Evolutionary conservation across 345 rosid species (phyloP).

Genomic region (Hypericum androsaemum): DNA sequence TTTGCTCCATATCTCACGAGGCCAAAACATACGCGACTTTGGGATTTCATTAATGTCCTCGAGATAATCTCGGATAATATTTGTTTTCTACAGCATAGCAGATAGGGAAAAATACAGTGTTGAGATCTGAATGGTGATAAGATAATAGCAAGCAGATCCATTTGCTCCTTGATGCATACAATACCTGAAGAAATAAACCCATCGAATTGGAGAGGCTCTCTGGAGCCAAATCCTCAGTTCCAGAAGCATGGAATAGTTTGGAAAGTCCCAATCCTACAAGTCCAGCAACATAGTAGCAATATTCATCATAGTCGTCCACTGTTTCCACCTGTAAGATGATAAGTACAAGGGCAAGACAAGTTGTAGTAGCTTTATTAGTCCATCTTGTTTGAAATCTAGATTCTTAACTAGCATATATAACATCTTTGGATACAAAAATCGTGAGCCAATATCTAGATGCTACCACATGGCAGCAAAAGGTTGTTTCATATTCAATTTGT

Average conservation of each 20-base stretch:
- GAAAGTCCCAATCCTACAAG: constrained; percentile 96
- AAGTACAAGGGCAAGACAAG: background rate
- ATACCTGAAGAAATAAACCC: constrained; percentile 98
- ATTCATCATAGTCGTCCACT: constrained; percentile 81
- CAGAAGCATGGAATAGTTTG: constrained; percentile 84
- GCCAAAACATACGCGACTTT: constrained; percentile 98
- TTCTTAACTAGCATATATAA: no score
- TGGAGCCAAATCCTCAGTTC: constrained; percentile 59
- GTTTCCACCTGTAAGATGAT: constrained; percentile 67
- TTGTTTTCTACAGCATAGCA: constrained; percentile 56
- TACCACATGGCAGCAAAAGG: no score
- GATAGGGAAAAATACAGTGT: constrained; percentile 17
- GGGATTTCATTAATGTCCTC: constrained; percentile 99
- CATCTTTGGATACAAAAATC: no score
- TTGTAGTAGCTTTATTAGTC: no score
- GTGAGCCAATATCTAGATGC: background rate
- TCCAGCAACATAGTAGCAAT: constrained; percentile 97
- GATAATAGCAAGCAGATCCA: constrained; percentile 7
- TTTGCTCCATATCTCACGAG: constrained; percentile 81
- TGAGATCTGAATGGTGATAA: constrained; percentile 12
- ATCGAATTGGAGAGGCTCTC: constrained; percentile 80
- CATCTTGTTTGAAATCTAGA: no score
- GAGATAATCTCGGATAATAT: constrained; percentile 90
- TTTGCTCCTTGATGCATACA: constrained; percentile 4
- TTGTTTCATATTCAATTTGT: no score